A percentile compares a stretch with the other conserved stretches of the same genome.
These are phyloP conservation scores for Nicotiana benthamiana DNA, from an alignment of 257 asterid genomes.

Conservation along the genomic window DNA sequence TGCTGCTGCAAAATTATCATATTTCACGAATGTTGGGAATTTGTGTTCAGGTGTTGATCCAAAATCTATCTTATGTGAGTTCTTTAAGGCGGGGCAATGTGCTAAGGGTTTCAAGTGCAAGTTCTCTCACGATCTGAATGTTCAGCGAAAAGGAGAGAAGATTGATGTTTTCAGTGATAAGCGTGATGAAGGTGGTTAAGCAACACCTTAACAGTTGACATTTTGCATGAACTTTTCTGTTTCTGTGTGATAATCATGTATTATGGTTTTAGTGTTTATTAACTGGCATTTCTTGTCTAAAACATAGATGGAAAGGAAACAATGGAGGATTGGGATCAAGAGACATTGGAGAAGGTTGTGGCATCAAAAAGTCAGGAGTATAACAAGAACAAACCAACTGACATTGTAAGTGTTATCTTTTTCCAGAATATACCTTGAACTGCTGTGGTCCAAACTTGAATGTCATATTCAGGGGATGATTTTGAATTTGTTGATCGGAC, in stretches of 20 bases:
- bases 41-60: slow-evolving; percentile 81
- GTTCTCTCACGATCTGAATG: slow-evolving; percentile 89
- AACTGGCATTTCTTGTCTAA: background rate
- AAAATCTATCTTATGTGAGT: slow-evolving; percentile 76
- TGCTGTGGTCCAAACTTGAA: background rate
- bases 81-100: slow-evolving; percentile 82
- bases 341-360: slow-evolving; percentile 75
- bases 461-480: background rate
- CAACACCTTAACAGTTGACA: background rate
- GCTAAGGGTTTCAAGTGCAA: slow-evolving; percentile 93
- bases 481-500: background rate
- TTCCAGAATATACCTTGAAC: background rate
- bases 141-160: slow-evolving; percentile 96
- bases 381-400: slow-evolving; percentile 94
- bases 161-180: slow-evolving; percentile 80
- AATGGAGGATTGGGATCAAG: slow-evolving; percentile 98
- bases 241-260: background rate
- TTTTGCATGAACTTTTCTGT: background rate
- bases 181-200: slow-evolving; percentile 46
- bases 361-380: slow-evolving; percentile 83
- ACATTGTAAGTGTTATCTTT: slow-evolving; percentile 49
- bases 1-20: background rate
- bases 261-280: background rate
- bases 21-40: background rate
- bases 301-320: slow-evolving; percentile 34